Conservation (phyloP, 768 basidiomycete species). For the Mrakia frigida region DNA sequence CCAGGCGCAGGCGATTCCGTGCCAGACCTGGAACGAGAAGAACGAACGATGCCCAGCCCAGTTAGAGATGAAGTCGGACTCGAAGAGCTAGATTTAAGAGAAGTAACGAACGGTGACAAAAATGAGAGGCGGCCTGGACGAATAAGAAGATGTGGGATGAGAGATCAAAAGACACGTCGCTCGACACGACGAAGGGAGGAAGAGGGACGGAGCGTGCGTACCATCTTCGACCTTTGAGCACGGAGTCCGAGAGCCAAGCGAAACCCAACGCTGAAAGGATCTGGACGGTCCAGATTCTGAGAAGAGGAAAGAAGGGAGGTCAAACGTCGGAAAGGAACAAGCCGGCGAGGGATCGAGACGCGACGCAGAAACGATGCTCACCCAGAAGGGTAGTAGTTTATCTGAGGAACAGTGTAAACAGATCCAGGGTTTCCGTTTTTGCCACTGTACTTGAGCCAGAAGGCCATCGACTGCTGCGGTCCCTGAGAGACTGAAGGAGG, state of each 20-base stretch:
- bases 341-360: too few species aligned
- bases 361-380: too few species aligned
- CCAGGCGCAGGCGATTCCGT: not conserved
- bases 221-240: constrained; percentile 9
- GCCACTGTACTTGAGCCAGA: constrained; percentile 9
- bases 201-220: too few species aligned
- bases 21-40: not conserved
- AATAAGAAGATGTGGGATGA: too few species aligned
- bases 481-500: not conserved
- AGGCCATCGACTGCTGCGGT: not conserved
- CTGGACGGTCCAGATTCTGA: constrained; percentile 8
- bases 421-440: not conserved
- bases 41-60: too few species aligned
- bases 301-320: not conserved
- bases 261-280: constrained; percentile 6
- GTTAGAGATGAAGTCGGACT: too few species aligned
- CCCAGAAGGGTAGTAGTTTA: constrained; percentile 22
- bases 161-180: too few species aligned
- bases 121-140: constrained; percentile 1
- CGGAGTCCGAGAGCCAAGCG: constrained; percentile 10
- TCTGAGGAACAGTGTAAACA: not conserved
- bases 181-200: too few species aligned
- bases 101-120: not conserved
- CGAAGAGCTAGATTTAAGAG: too few species aligned
- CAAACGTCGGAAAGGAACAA: too few species aligned